These are phyloP conservation scores for Botryotinia globosa DNA, from an alignment of 2,329 filamentous ascomycete genomes.

Conservation along the genomic window DNA sequence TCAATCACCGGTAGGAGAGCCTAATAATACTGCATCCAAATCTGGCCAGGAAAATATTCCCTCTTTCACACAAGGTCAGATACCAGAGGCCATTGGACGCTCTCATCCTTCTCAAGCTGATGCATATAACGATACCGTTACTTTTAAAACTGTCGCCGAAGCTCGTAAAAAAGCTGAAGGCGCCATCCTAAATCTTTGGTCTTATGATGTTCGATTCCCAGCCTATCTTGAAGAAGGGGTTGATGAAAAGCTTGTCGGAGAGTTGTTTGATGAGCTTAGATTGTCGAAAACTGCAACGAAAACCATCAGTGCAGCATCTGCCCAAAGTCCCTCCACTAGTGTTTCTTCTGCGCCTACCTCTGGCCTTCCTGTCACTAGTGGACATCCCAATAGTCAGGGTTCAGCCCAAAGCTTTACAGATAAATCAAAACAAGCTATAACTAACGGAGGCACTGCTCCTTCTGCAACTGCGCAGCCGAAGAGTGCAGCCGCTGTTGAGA, in stretches of 20 bases:
- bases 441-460: not conserved
- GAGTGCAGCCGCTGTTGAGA: conserved; percentile 55
- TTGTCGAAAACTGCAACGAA: conserved; percentile 42
- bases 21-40: not conserved
- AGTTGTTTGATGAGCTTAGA: conserved; percentile 67
- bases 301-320: conserved; percentile 10
- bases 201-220: conserved; percentile 68
- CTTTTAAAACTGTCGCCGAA: conserved; percentile 28
- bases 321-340: conserved; percentile 5
- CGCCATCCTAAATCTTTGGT: conserved; percentile 63
- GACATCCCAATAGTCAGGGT: not conserved
- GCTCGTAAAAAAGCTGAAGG: conserved; percentile 57
- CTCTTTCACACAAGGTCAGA: not conserved
- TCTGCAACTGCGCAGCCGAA: conserved; percentile 24
- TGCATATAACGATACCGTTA: not conserved
- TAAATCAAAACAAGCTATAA: conserved; percentile 6
- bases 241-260: conserved; percentile 58
- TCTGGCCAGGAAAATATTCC: not conserved
- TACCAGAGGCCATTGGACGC: not conserved
- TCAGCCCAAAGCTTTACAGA: not conserved
- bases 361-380: not conserved
- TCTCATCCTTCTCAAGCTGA: not conserved
- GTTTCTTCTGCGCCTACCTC: conserved; percentile 4
- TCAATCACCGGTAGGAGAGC: not conserved
- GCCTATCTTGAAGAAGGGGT: conserved; percentile 73